Base-by-base conservation (phyloP, 225 moss, liverwort and hornwort species). In the Physcomitrellopsis africana region DNA sequence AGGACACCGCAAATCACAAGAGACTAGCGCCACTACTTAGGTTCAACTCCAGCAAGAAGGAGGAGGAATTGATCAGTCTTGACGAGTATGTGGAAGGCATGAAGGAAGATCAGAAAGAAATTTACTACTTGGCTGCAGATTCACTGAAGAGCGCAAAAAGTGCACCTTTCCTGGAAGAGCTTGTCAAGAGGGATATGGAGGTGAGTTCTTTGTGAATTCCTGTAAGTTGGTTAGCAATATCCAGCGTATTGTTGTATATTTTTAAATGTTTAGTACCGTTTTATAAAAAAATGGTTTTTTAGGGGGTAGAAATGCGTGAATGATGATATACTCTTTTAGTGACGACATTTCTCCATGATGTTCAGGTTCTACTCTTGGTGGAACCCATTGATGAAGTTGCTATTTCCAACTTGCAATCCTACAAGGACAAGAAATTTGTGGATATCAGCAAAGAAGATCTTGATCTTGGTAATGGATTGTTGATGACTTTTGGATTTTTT, bases 361-460 rank as follows among this genome's bases (percentile, higher is more conserved):
- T 76, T n/a, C 87, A 96, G 96, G 97, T 99, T 60, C 60, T 99
- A 12, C 93, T 99, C 70, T 79, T 99, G 79, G 89, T 99, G 41
- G 97, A 99, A 52, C 93, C 97, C 51, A 92, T 99, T 59, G 97
- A 99, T 18, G 95, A 99, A 85, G 97, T 99, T 61, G 87, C 97
- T 3, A 27, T 99, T 10, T 90, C 94, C 61, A 99, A 99, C 82
- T 62, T 99, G 60, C 89, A 94, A 37, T 79, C 90, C 6, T 94
- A 85, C 80, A 92, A 86, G 75, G 97, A 99, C 3, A 93, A 99
- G 75, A 95, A 95, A 68, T 99, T 99, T 49, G 90, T 95, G 11
- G 97, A 99, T 62, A 89, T 99, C 72, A 99, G 93, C 81, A 99
- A 93, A 75, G 97, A 99, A 82, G 94, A 99, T 76, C 83, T 99